These are phyloP conservation scores for Colletotrichum lentis DNA, from an alignment of 2,329 filamentous ascomycete species.

Conservation along the genomic window DNA sequence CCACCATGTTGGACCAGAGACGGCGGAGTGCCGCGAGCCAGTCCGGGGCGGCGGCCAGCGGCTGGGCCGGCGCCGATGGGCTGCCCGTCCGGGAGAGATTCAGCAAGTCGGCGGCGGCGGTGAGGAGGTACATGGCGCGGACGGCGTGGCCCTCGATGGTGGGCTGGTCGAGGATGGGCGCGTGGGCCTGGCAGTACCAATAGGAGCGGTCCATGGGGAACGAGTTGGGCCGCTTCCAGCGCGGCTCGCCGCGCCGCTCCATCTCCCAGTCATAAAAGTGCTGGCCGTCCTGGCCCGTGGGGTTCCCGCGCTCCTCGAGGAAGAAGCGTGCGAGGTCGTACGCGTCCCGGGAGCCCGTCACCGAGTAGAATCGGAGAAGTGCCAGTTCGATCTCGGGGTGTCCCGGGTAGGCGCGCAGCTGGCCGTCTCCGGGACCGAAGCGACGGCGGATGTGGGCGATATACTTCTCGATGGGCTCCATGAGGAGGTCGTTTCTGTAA, in stretches of 20 bases:
- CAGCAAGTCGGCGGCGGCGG: slow-evolving; percentile 64
- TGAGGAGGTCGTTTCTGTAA: slow-evolving; percentile 60
- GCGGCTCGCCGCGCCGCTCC: slow-evolving; percentile 41
- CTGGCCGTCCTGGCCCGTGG: slow-evolving; percentile 55
- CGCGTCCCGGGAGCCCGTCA: slow-evolving; percentile 46
- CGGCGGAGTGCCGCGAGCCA: slow-evolving; percentile 53
- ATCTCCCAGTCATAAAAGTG: slow-evolving; percentile 65
- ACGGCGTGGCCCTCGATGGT: slow-evolving; percentile 68
- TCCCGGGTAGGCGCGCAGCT: slow-evolving; percentile 67
- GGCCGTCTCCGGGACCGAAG: slow-evolving; percentile 59
- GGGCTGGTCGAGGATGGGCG: slow-evolving; percentile 61
- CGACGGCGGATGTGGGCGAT: slow-evolving; percentile 59
- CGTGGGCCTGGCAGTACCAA: slow-evolving; percentile 66
- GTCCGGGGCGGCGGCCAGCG: slow-evolving; percentile 41
- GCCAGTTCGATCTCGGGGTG: slow-evolving; percentile 64
- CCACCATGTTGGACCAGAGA: slow-evolving; percentile 68
- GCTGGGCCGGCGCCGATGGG: slow-evolving; percentile 9
- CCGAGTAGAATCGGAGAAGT: slow-evolving; percentile 49
- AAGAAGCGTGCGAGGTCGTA: slow-evolving; percentile 64
- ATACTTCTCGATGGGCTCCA: slow-evolving; percentile 63
- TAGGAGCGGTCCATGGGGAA: slow-evolving; percentile 52
- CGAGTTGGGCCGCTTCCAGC: slow-evolving; percentile 56
- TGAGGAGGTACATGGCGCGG: slow-evolving; percentile 67
- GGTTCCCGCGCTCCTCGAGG: slow-evolving; percentile 63
- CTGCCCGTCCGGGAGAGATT: slow-evolving; percentile 47